Base-by-base conservation (phyloP, 2,329 filamentous ascomycete genomes). In the Penicillium occitanis region DNA sequence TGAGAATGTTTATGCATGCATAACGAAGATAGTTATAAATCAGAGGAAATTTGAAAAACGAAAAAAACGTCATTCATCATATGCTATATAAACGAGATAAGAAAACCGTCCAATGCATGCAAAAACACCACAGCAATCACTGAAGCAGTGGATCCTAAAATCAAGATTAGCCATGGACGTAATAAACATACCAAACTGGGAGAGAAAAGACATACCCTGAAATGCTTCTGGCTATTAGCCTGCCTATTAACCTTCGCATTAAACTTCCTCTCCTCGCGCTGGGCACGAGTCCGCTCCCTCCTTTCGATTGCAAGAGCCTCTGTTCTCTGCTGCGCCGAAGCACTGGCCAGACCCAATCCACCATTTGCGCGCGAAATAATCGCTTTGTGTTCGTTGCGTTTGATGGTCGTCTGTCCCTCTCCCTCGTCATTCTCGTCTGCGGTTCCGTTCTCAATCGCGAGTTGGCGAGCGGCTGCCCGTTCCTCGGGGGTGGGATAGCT, bases 401-500 rank as follows among this genome's bases (percentile, higher is more conserved):
- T 72, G 50, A 77, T 78, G 25, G 82, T 79, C 44, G 83, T 79
- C 22, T 83, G 79, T 6, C 80, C 82, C 61, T 84, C 83, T 50
- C 82, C 79, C 13, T 44, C 51, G 1, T 57, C 61, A 19, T 51
- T 50, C n/a, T 66, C 51, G 40, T 48, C 53, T 25, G 82, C 81
- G 58, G 80, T 77, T 13, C 80, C 77, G 60, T 79, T 78, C 55
- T 78, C 80, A 66, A 91, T 86, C 5, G 87, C 85, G 67, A 89
- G 83, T 71, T 81, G 78, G 62, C 87, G 88, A 71, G 89, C 85
- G 66, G 87, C 85, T 66, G 87, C 84, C 63, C 91, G 89, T 79
- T 97, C 93, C 66, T 91, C 90, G 0, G 88, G 81, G 2, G 91
- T 89, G 1, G 93, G 93, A 76, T 97, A 90, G 77, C 88, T 91